Percentiles rank a stretch among this genome's conserved stretches.
Evolutionary conservation across 2,329 filamentous ascomycete genomes (phyloP).

Genomic region (Fusarium nanum): DNA sequence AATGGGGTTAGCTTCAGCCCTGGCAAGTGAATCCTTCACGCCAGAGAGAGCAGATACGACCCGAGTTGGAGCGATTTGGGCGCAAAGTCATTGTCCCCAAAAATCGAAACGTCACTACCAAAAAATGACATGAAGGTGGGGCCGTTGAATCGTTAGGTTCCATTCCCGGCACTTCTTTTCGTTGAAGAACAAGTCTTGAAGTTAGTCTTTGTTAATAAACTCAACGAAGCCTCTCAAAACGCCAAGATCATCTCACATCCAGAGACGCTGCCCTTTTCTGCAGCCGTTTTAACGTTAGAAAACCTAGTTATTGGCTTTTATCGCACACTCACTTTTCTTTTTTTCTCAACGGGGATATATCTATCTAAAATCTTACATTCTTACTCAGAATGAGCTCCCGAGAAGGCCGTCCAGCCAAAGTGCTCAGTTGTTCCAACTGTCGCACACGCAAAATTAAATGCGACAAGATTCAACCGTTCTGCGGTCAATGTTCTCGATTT

Average conservation of each 20-base stretch:
- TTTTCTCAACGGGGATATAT: neutral
- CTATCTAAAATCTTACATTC: neutral
- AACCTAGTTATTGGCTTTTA: neutral
- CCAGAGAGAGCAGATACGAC: neutral
- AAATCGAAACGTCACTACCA: slow-evolving; percentile 31
- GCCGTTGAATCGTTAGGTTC: neutral
- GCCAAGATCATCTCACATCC: neutral
- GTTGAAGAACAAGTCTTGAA: neutral
- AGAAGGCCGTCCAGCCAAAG: slow-evolving; percentile 45
- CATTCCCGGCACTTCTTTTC: slow-evolving; percentile 16
- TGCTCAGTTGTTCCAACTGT: slow-evolving; percentile 69
- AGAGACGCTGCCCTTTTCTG: neutral
- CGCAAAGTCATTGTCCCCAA: slow-evolving; percentile 16
- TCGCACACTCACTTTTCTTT: neutral
- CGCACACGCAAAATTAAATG: slow-evolving; percentile 73
- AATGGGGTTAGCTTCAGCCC: slow-evolving; percentile 10
- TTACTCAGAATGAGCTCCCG: slow-evolving; percentile 36
- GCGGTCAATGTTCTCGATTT: slow-evolving; percentile 63
- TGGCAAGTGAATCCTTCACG: slow-evolving; percentile 3
- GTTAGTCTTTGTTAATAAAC: slow-evolving; percentile 15
- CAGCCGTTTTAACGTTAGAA: slow-evolving; percentile 2
- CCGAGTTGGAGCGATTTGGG: neutral
- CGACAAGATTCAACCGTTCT: slow-evolving; percentile 64
- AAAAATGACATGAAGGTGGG: slow-evolving; percentile 22
- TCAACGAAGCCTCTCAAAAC: slow-evolving; percentile 16